Percentiles rank a stretch among this genome's conserved stretches.
These are phyloP conservation scores for Phylloporus scabripes DNA, from an alignment of 768 basidiomycete genomes.

Conservation along the genomic window DNA sequence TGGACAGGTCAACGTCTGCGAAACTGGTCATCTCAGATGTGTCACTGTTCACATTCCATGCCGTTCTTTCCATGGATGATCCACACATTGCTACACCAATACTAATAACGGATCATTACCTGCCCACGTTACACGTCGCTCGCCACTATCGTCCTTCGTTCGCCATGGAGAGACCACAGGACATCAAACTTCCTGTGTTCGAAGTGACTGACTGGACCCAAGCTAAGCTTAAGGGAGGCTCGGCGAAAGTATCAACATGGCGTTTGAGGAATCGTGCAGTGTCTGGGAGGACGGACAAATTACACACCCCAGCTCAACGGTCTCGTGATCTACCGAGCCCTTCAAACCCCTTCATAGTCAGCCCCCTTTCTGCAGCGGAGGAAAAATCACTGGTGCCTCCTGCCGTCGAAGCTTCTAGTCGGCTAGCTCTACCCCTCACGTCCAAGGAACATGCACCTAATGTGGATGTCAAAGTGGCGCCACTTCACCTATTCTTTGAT, in stretches of 20 bases:
- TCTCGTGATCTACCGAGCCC: constrained; percentile 13
- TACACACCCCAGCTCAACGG: constrained; percentile 16
- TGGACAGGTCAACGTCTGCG: constrained; percentile 8
- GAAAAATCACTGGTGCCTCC: constrained; percentile 10
- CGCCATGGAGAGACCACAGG: constrained; percentile 14
- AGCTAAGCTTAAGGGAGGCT: constrained; percentile 32
- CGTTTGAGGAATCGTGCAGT: constrained; percentile 38
- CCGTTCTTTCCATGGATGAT: constrained; percentile 15
- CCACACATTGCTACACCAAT: constrained; percentile 52
- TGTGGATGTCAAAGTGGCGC: constrained; percentile 41
- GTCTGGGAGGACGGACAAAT: constrained; percentile 13
- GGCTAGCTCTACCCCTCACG: background rate
- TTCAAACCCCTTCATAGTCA: constrained; percentile 16
- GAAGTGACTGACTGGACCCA: constrained; percentile 61
- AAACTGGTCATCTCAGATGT: constrained; percentile 38
- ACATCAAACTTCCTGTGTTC: constrained; percentile 46
- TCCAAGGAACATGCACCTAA: constrained; percentile 2
- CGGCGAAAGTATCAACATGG: constrained; percentile 61
- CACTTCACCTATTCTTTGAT: constrained; percentile 78
- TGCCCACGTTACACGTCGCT: constrained; percentile 51
- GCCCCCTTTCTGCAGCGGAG: constrained; percentile 13
- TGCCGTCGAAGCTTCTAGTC: constrained; percentile 18
- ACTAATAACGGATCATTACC: constrained; percentile 66
- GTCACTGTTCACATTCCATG: constrained; percentile 51
- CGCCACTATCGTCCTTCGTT: constrained; percentile 40